Evolutionary conservation across 2,329 filamentous ascomycete species (phyloP).

Genomic region (Penicillium olsonii): DNA sequence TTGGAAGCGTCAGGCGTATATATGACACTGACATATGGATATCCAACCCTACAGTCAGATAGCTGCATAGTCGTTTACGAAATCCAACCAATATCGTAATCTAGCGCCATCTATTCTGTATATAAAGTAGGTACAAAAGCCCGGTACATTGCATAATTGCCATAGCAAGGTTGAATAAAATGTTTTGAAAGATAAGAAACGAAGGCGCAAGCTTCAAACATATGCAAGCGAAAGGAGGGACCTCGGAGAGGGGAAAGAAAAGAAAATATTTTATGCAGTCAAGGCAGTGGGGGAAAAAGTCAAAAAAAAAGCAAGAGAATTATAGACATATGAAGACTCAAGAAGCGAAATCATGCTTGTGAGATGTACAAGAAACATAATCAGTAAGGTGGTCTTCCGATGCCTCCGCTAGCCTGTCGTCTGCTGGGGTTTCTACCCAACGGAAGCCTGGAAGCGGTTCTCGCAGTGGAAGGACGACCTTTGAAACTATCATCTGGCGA

Average conservation of each 20-base stretch:
- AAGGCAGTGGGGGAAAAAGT: neutral
- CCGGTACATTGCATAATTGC: slow-evolving; percentile 14
- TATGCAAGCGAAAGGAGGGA: slow-evolving; percentile 1
- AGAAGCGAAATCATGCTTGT: slow-evolving; percentile 7
- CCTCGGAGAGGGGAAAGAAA: too few relatives aligned
- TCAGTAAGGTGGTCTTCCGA: slow-evolving; percentile 39
- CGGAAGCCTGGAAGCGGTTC: slow-evolving; percentile 9
- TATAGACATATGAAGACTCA: slow-evolving; percentile 21
- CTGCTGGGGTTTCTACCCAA: slow-evolving; percentile 15
- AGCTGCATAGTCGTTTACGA: neutral
- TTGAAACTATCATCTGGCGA: slow-evolving; percentile 27
- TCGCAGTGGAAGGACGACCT: slow-evolving; percentile 17
- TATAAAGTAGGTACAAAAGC: slow-evolving; percentile 18
- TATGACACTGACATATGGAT: neutral
- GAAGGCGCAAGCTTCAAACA: neutral
- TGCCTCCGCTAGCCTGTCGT: slow-evolving; percentile 29
- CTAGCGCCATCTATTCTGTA: slow-evolving; percentile 23
- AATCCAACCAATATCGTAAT: neutral
- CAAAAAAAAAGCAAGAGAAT: slow-evolving; percentile 4
- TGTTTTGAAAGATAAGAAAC: neutral
- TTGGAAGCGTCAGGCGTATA: too few relatives aligned
- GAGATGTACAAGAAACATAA: slow-evolving; percentile 15
- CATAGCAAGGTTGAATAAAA: neutral
- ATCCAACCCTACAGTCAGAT: neutral
- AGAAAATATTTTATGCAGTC: slow-evolving; percentile 3